Evolutionary conservation across 2,329 filamentous ascomycete species (phyloP).

Genomic region (Fusarium tuaranense): DNA sequence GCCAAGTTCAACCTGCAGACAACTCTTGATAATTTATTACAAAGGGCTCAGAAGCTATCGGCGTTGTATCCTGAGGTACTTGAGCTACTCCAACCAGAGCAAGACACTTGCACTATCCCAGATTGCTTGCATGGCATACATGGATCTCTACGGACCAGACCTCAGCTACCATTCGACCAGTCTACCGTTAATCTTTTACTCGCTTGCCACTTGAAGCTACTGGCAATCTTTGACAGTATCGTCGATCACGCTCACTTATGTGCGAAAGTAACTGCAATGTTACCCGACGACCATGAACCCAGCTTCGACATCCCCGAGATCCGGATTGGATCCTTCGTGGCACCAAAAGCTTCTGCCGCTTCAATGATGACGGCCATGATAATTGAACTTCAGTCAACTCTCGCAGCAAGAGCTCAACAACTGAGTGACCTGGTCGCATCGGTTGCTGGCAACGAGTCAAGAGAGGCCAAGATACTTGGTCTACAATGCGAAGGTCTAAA

Average conservation of each 20-base stretch:
- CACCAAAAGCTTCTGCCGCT: slow-evolving; percentile 48
- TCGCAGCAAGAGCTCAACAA: slow-evolving; percentile 35
- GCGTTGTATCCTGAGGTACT: slow-evolving; percentile 51
- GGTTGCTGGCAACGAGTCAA: slow-evolving; percentile 13
- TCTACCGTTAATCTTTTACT: slow-evolving; percentile 52
- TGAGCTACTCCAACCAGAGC: slow-evolving; percentile 10
- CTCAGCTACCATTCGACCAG: slow-evolving; percentile 44
- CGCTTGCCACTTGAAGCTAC: slow-evolving; percentile 52
- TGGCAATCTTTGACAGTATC: slow-evolving; percentile 53
- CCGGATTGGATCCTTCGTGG: slow-evolving; percentile 54
- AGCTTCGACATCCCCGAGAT: slow-evolving; percentile 54
- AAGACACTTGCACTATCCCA: slow-evolving; percentile 43
- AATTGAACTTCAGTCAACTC: slow-evolving; percentile 45
- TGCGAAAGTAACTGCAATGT: slow-evolving; percentile 42
- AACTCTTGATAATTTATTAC: slow-evolving; percentile 51
- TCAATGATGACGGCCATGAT: slow-evolving; percentile 50
- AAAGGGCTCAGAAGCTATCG: slow-evolving; percentile 49
- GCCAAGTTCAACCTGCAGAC: slow-evolving; percentile 41
- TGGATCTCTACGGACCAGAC: slow-evolving; percentile 23
- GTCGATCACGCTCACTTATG: slow-evolving; percentile 49
- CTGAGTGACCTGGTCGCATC: slow-evolving; percentile 20
- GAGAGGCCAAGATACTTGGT: slow-evolving; percentile 36
- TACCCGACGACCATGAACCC: slow-evolving; percentile 45
- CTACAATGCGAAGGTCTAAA: slow-evolving; percentile 45
- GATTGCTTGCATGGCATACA: slow-evolving; percentile 50